These are phyloP conservation scores for Ustilago nuda DNA, from an alignment of 1,284 basidiomycete genomes.

Conservation along the genomic window DNA sequence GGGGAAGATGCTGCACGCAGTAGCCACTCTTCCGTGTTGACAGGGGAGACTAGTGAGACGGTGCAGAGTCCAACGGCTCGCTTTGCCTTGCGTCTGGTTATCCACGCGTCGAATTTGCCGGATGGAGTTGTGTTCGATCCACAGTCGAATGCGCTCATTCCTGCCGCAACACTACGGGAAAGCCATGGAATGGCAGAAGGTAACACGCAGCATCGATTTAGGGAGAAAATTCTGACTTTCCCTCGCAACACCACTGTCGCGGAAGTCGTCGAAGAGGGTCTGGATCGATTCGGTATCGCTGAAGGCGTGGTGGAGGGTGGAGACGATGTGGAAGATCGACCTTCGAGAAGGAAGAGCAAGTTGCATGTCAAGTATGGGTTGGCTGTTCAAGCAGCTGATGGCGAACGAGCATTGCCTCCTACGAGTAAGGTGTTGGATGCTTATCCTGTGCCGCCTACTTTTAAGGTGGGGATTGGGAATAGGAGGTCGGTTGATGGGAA, in stretches of 20 bases:
- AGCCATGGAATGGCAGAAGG: slow-evolving; percentile 16
- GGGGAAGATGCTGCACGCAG: slow-evolving; percentile 33
- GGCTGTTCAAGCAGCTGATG: slow-evolving; percentile 64
- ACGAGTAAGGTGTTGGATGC: slow-evolving; percentile 76
- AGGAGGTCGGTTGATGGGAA: slow-evolving; percentile 80
- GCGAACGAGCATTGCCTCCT: slow-evolving; percentile 50
- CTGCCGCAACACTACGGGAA: slow-evolving; percentile 36
- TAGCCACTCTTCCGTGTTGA: slow-evolving; percentile 45
- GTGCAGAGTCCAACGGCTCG: slow-evolving; percentile 73
- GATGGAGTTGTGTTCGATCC: slow-evolving; percentile 94
- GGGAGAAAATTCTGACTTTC: slow-evolving; percentile 71
- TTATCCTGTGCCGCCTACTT: slow-evolving; percentile 75
- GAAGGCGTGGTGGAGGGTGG: slow-evolving; percentile 97
- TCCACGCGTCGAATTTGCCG: slow-evolving; percentile 88
- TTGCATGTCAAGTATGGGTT: slow-evolving; percentile 84
- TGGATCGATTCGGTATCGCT: slow-evolving; percentile 90
- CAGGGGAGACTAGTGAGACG: slow-evolving; percentile 44
- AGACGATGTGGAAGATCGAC: slow-evolving; percentile 93
- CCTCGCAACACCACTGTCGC: slow-evolving; percentile 94
- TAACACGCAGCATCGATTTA: slow-evolving; percentile 32
- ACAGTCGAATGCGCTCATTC: slow-evolving; percentile 85
- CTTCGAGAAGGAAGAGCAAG: slow-evolving; percentile 81
- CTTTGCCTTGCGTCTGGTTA: slow-evolving; percentile 86
- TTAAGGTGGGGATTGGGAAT: slow-evolving; percentile 76
- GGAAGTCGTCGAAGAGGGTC: slow-evolving; percentile 89